Percentiles rank a stretch among this genome's conserved stretches.
Evolutionary conservation across 768 basidiomycete species (phyloP).

Genomic region (Pleurotus djamor): DNA sequence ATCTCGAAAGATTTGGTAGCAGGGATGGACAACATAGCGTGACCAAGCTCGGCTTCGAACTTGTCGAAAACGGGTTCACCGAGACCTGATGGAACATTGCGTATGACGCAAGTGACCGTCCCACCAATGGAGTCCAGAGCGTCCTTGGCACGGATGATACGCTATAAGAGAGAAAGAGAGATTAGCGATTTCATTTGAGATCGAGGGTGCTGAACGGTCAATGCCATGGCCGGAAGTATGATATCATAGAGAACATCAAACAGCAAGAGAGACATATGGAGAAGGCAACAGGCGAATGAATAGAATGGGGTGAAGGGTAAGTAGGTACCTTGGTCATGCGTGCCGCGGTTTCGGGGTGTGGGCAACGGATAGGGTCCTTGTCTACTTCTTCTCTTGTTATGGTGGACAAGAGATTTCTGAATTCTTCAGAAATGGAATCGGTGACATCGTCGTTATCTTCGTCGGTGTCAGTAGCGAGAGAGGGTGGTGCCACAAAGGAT

Average conservation of each 20-base stretch:
- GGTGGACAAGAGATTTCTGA: conserved; percentile 71
- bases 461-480: conserved; percentile 29
- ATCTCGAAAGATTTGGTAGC: conserved; percentile 99
- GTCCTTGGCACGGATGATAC: conserved; percentile 92
- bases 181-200: conserved; percentile 6
- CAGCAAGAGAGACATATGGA: neutral
- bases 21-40: conserved; percentile 99
- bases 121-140: conserved; percentile 94
- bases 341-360: conserved; percentile 84
- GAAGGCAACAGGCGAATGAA: neutral
- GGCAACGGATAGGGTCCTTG: conserved; percentile 83
- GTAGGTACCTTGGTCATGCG: conserved; percentile 79
- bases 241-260: neutral
- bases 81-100: conserved; percentile 84
- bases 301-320: conserved; percentile 2
- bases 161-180: conserved; percentile 40
- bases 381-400: conserved; percentile 90
- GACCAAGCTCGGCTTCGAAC: conserved; percentile 91
- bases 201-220: neutral
- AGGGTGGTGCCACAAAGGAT: conserved; percentile 38
- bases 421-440: conserved; percentile 83
- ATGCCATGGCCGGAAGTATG: neutral
- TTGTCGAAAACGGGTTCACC: conserved; percentile 99
- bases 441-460: conserved; percentile 61
- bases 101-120: conserved; percentile 96